phyloP scores from a whole-genome alignment of 306 rosid genomes.

The Vicia sativa region DNA sequence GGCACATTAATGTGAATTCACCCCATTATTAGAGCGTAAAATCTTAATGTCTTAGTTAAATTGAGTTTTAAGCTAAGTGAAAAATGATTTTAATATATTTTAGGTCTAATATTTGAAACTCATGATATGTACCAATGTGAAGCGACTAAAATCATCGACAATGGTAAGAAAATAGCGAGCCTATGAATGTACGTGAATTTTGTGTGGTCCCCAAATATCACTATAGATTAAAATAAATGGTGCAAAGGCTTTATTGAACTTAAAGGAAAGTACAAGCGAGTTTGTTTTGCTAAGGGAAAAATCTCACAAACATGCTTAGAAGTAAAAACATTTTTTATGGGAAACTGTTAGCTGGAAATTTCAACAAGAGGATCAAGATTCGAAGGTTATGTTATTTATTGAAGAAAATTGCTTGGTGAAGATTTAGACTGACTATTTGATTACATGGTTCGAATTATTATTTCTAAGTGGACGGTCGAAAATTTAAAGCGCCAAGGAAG shows the following conservation, averaged over 20 bases:
- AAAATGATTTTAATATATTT: not conserved
- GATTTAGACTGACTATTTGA: too few relatives aligned
- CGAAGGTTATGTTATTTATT: too few relatives aligned
- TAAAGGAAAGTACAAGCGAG: not conserved
- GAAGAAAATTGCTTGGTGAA: too few relatives aligned
- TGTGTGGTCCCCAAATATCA: not conserved
- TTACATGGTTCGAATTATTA: too few relatives aligned
- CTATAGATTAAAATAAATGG: not conserved
- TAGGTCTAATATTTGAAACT: not conserved
- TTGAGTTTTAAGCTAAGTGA: not conserved
- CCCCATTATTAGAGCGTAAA: too few relatives aligned
- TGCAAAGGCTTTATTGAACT: not conserved
- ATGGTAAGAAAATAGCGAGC: not conserved
- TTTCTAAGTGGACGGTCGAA: too few relatives aligned
- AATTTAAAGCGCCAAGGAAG: too few relatives aligned
- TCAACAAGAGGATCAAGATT: too few relatives aligned
- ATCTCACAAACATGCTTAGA: not conserved
- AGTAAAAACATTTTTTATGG: not conserved
- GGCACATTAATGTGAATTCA: too few relatives aligned
- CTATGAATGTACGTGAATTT: not conserved
- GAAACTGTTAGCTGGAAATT: too few relatives aligned
- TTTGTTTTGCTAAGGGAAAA: constrained; percentile 2
- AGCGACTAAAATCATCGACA: not conserved
- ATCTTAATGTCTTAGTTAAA: not conserved
- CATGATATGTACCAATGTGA: not conserved